phyloP scores from a whole-genome alignment of 441 rosid species.

The Populus hybrid region DNA sequence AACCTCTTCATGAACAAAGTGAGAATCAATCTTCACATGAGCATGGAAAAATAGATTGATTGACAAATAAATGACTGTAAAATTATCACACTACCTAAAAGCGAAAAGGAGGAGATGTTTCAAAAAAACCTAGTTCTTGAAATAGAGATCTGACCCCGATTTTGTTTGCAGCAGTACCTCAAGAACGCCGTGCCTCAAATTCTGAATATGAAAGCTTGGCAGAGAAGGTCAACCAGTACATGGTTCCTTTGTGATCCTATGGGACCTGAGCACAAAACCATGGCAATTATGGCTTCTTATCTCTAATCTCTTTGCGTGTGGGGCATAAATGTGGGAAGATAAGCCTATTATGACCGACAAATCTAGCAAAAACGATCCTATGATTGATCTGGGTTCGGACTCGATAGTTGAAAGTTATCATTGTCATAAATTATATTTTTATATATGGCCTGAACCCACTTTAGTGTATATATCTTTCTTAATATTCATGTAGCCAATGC shows the following conservation, averaged over 20 bases:
- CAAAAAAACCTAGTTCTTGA: no score
- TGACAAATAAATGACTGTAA: no score
- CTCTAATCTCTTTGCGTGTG: not conserved
- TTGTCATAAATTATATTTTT: not conserved
- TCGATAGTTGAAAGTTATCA: not conserved
- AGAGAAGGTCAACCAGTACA: not conserved
- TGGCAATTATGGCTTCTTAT: not conserved
- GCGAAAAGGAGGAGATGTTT: no score
- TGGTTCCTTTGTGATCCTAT: not conserved
- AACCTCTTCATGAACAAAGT: no score
- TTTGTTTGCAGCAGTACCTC: not conserved
- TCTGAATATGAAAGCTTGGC: not conserved
- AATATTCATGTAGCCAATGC: no score
- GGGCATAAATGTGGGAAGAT: not conserved
- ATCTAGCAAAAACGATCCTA: not conserved
- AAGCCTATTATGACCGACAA: not conserved
- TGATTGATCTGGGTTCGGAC: not conserved
- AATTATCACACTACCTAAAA: no score
- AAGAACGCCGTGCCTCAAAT: not conserved
- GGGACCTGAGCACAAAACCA: not conserved
- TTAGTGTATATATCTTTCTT: not conserved
- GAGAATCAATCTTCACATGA: no score
- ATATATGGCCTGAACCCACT: not conserved
- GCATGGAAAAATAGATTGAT: no score
- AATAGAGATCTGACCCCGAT: no score